Base-by-base conservation (phyloP, 2,329 filamentous ascomycete species). In the Diaporthe citrichinensis region DNA sequence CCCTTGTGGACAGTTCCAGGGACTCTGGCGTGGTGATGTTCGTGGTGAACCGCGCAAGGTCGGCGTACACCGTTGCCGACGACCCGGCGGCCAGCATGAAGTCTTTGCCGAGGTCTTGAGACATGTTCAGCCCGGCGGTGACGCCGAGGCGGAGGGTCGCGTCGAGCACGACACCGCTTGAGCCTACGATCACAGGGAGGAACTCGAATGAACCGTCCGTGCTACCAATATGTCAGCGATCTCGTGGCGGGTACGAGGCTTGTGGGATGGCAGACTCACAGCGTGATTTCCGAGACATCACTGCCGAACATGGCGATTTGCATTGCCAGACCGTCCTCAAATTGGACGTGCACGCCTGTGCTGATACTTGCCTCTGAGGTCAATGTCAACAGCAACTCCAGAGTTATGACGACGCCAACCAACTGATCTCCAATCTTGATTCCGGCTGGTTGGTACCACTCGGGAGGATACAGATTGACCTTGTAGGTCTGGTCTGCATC, bases 141-240 rank as follows among this genome's bases (percentile, higher is more conserved):
- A 88, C 79, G 14, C 86, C 86, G 2, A 91, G 77, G 6, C 87
- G 86, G 0, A 92, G 83, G 0, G 86, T 80, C 0, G 87, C 89
- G 0, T 83, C 85, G 14, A 91, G 80, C 0, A 86, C 78, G 0
- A 84, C 84, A 9, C 81, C 83, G 14, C 84, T 84, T 41, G 83
- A 86, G 75, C 86, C 81, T 44, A 91, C 81, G 0, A 84, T 88
- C 4, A 91, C 87, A 0, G 90, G 90, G 1, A 92, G 85, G 74
- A 91, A 90, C 74, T 91, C 88, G 75, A 91, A 91, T 20, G 85
- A 80, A 0, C 87, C 90, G 8, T 88, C 88, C 5, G 88, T 86
- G 59, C 88, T 90, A 73, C 9, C 20, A 4, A 9, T 17, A 14
- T 5, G 31, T 41, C 7, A 67, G 58, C 1, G 15, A 6, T 20